Percentiles rank a stretch among this genome's conserved stretches.
These are phyloP conservation scores for Dillenia turbinata DNA, from an alignment of 164 flowering plant species.

Conservation along the genomic window DNA sequence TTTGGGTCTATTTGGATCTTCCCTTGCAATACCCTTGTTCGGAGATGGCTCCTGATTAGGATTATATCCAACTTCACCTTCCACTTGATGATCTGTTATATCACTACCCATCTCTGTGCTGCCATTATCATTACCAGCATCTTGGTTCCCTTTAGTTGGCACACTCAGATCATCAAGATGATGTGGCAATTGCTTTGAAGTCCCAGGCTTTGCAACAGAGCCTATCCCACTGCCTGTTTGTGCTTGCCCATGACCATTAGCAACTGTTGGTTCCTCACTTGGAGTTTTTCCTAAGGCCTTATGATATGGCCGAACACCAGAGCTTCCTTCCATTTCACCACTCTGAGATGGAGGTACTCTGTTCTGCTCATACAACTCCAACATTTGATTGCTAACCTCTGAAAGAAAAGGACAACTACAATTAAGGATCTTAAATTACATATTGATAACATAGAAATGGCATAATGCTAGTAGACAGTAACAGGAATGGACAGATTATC, in stretches of 20 bases:
- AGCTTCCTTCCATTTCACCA: constrained; percentile 70
- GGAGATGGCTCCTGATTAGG: constrained; percentile 21
- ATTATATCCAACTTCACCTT: constrained; percentile 30
- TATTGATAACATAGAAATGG: too few relatives aligned
- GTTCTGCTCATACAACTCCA: constrained; percentile 95
- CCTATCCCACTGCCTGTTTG: constrained; percentile 1
- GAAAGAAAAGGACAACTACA: constrained; percentile 24
- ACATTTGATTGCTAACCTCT: constrained; percentile 99
- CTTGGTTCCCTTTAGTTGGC: constrained; percentile 30
- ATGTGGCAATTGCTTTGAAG: constrained; percentile 25
- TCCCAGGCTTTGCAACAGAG: constrained; percentile 18
- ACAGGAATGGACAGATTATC: too few relatives aligned
- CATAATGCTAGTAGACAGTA: too few relatives aligned
- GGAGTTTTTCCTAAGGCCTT: constrained; percentile 35
- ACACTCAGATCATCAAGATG: constrained; percentile 32
- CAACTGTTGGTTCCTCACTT: constrained; percentile 40
- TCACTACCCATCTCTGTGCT: constrained; percentile 25
- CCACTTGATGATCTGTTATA: constrained; percentile 28
- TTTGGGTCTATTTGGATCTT: constrained; percentile 23
- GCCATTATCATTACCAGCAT: constrained; percentile 40
- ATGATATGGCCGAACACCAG: constrained; percentile 29
- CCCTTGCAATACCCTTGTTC: constrained; percentile 18
- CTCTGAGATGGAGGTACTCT: constrained; percentile 61
- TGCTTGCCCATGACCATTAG: constrained; percentile 19
- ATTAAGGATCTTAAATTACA: neutral